These are phyloP conservation scores for Gossypium turneri DNA, from an alignment of 345 rosid genomes.

Conservation along the genomic window DNA sequence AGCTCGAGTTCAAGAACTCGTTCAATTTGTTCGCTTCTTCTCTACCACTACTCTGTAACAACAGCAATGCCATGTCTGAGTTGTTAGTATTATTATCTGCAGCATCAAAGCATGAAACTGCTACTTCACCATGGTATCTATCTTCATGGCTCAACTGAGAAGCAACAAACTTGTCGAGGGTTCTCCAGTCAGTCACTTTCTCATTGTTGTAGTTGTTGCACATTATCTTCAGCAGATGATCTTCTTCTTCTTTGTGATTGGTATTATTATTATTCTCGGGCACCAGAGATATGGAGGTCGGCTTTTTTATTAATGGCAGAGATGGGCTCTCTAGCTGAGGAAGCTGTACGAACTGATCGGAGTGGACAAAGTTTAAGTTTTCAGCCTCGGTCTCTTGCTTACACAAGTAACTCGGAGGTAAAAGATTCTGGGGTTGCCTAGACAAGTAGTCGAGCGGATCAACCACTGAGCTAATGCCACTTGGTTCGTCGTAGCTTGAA, in stretches of 20 bases:
- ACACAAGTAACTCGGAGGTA: slow-evolving; percentile 49
- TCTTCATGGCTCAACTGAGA: slow-evolving; percentile 85
- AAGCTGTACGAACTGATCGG: slow-evolving; percentile 64
- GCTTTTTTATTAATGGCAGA: slow-evolving; percentile 54
- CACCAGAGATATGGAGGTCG: slow-evolving; percentile 31
- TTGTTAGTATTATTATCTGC: neutral
- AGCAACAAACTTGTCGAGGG: slow-evolving; percentile 85
- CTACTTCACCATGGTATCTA: slow-evolving; percentile 24
- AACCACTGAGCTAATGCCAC: slow-evolving; percentile 39
- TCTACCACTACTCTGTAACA: slow-evolving; percentile 42
- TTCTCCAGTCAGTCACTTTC: slow-evolving; percentile 79
- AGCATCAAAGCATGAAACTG: slow-evolving; percentile 28
- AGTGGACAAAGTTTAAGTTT: slow-evolving; percentile 46
- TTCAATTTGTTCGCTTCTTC: slow-evolving; percentile 43
- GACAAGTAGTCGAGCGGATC: slow-evolving; percentile 55
- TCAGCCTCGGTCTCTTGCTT: slow-evolving; percentile 74
- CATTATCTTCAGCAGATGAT: slow-evolving; percentile 23
- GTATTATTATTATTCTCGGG: slow-evolving; percentile 22
- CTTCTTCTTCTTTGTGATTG: slow-evolving; percentile 30
- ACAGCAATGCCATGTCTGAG: slow-evolving; percentile 36
- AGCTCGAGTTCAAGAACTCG: slow-evolving; percentile 42
- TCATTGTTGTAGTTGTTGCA: slow-evolving; percentile 26
- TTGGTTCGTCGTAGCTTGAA: slow-evolving; percentile 60
- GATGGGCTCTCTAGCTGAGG: slow-evolving; percentile 94
- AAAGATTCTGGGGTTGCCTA: slow-evolving; percentile 41